Evolutionary conservation across 192 early-diverging fungal genomes (phyloP), one percentile per base, ranked within the genome.

Genomic region (Glomus cerebriforme): DNA sequence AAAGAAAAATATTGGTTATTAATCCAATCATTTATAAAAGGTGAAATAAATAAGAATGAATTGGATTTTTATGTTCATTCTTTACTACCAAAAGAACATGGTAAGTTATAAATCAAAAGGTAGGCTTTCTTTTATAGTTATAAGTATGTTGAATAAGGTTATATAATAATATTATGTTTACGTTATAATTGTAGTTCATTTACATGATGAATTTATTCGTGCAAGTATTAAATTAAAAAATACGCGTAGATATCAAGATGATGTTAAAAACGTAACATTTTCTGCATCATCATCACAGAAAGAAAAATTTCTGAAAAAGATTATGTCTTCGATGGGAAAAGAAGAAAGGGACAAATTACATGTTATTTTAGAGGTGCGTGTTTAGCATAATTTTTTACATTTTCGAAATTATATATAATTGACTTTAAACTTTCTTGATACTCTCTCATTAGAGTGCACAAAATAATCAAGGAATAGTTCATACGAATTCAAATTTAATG

Each of bases 161-260:
- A 7, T 7, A 32, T 65, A 32, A 19, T 31, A 22, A 27, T 31
- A n/a, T 68, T 35, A 1, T 3, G 1, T 43, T 13, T 22, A 22
- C 10, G 15, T 31, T 65, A 26, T n/a, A 60, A 66, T 19, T 19
- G 32, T 68, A 68, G 66, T n/a, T 12, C 32, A 68, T 35, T n/a
- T 68, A 39, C 66, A 68, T n/a, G 66, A 68, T 22, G n/a, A 68
- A 9, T 68, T 68, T 37, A 68, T 68, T 68, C 66, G 34, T 39
- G 66, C 34, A 7, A 68, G 66, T 24, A 68, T 68, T 3, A 54
- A 9, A 4, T 32, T 32, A 17, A 66, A 34, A 3, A 66, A 68
- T n/a, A 68, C 19, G 12, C 17, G 35, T 8, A 68, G n/a, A 68
- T n/a, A 34, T 68, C 32, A 39, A 15, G 3, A 26, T 17, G n/a